Evolutionary conservation across 495 filamentous ascomycete genomes (phyloP).

Genomic region (Sphaerosporella brunnea): DNA sequence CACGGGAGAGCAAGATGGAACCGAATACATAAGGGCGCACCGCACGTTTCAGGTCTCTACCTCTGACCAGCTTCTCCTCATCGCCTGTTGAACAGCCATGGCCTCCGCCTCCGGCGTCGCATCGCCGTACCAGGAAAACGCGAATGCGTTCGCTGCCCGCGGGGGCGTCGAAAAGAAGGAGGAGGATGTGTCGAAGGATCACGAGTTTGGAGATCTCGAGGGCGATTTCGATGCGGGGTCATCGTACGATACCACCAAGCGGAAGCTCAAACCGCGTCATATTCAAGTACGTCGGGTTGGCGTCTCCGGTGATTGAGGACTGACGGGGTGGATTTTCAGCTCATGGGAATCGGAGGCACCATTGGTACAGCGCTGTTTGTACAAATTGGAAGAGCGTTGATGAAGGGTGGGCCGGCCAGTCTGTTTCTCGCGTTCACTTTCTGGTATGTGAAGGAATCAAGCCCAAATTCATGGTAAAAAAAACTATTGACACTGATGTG

Average conservation of each 20-base stretch:
- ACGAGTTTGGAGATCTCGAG: background rate
- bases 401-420: constrained; percentile 56
- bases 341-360: constrained; percentile 60
- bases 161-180: background rate
- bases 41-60: too few species aligned
- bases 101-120: too few species aligned
- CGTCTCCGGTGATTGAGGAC: background rate
- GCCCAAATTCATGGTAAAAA: too few species aligned
- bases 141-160: too few species aligned
- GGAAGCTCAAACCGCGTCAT: constrained; percentile 19
- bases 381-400: constrained; percentile 48
- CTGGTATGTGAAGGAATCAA: constrained; percentile 39
- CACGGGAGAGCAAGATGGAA: too few species aligned
- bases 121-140: too few species aligned
- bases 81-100: too few species aligned
- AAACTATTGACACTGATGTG: too few species aligned
- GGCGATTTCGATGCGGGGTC: constrained; percentile 2
- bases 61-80: too few species aligned
- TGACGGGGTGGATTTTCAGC: constrained; percentile 29
- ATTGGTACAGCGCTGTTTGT: constrained; percentile 72
- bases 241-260: constrained; percentile 18
- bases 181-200: background rate
- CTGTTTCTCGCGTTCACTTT: constrained; percentile 61
- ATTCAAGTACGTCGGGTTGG: constrained; percentile 9
- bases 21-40: too few species aligned